These are phyloP conservation scores for Eucalyptus curtisii DNA, from an alignment of 345 rosid species.

Conservation along the genomic window DNA sequence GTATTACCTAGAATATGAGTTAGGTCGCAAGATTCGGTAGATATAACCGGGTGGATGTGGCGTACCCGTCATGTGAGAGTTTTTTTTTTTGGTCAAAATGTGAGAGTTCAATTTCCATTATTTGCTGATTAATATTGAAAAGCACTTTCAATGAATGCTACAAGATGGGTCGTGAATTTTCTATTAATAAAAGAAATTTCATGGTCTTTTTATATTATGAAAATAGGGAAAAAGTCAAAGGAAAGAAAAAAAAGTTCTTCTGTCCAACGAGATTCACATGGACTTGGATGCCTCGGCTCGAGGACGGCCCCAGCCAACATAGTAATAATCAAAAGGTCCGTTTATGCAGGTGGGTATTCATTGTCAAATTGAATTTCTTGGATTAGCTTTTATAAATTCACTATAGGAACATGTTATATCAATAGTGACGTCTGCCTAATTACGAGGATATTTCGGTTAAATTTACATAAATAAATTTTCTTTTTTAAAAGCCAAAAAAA, in stretches of 20 bases:
- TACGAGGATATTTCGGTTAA: neutral
- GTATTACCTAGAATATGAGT: neutral
- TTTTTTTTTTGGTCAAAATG: no score
- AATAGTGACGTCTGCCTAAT: neutral
- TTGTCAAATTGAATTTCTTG: neutral
- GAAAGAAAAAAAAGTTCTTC: neutral
- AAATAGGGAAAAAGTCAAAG: neutral
- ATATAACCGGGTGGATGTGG: neutral
- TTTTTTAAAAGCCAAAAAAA: neutral
- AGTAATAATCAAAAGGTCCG: no score
- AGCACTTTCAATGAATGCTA: neutral
- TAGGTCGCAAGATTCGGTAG: neutral
- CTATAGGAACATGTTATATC: neutral
- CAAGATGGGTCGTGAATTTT: neutral
- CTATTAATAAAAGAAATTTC: no score
- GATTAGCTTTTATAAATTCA: neutral
- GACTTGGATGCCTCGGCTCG: neutral
- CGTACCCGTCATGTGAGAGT: neutral
- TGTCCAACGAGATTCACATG: neutral
- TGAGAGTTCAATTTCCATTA: neutral
- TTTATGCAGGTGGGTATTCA: neutral
- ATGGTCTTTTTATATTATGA: neutral
- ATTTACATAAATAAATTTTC: neutral
- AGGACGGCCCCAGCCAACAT: neutral
- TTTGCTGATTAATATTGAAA: no score